Evolutionary conservation across 2,329 filamentous ascomycete genomes (phyloP).

Genomic region (Ustulina deusta): DNA sequence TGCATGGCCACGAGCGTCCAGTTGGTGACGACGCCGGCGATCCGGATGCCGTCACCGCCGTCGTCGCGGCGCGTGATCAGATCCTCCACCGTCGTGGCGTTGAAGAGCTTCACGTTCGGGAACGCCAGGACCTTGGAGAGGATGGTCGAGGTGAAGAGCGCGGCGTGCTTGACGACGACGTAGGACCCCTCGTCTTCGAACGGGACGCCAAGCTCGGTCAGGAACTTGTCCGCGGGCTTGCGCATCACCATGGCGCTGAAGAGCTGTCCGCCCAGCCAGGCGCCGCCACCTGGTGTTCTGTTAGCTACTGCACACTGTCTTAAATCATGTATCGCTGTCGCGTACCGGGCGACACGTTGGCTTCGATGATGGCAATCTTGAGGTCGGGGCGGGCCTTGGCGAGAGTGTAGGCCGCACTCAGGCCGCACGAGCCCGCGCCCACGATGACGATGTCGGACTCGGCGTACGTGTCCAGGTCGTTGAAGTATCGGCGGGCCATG

Average conservation of each 20-base stretch:
- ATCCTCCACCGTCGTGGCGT: constrained; percentile 92
- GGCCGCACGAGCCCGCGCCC: constrained; percentile 88
- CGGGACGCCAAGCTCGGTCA: constrained; percentile 82
- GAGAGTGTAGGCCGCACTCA: constrained; percentile 86
- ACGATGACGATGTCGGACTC: constrained; percentile 96
- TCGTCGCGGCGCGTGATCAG: constrained; percentile 80
- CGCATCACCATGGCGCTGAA: constrained; percentile 97
- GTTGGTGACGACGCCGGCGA: constrained; percentile 93
- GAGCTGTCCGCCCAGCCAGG: constrained; percentile 93
- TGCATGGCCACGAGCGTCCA: constrained; percentile 93
- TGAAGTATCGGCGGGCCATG: constrained; percentile 94
- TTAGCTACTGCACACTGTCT: constrained; percentile 15
- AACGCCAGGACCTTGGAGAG: constrained; percentile 84
- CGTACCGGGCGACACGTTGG: constrained; percentile 79
- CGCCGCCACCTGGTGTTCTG: constrained; percentile 74
- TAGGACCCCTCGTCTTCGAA: constrained; percentile 91
- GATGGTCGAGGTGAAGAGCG: constrained; percentile 90
- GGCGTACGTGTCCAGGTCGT: constrained; percentile 87
- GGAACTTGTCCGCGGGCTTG: constrained; percentile 88
- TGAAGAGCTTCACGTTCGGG: constrained; percentile 96
- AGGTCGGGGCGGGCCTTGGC: constrained; percentile 87
- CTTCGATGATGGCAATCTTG: constrained; percentile 91
- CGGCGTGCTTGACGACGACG: constrained; percentile 94
- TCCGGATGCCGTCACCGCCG: constrained; percentile 68
- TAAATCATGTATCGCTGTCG: constrained; percentile 33